Conservation (phyloP, 164 flowering plant genomes). For the Magnolia sinica region DNA sequence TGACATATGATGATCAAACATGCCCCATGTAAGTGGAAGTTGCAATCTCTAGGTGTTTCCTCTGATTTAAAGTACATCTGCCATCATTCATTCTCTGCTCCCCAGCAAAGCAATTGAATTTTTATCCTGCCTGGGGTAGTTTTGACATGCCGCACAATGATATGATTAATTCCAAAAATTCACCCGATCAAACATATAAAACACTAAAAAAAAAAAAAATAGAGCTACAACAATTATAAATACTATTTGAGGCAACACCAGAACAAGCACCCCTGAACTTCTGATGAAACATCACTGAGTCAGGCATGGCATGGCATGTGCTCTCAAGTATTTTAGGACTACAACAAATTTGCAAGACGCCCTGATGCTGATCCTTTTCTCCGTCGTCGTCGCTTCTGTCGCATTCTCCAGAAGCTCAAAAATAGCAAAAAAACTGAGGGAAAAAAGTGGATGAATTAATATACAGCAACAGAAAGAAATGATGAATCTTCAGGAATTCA, state of each 20-base stretch:
- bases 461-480: background rate
- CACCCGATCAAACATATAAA: background rate
- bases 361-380: conserved; percentile 67
- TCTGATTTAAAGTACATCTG: too few species aligned
- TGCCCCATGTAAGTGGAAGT: too few species aligned
- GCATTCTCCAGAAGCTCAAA: conserved; percentile 63
- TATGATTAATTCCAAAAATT: too few species aligned
- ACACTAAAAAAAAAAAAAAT: background rate
- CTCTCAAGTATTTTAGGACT: conserved; percentile 11
- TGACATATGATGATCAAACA: too few species aligned
- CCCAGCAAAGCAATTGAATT: too few species aligned
- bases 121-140: background rate
- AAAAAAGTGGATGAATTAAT: background rate
- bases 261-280: background rate
- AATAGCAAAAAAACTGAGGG: conserved; percentile 62
- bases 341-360: conserved; percentile 38
- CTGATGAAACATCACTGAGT: background rate
- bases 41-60: too few species aligned
- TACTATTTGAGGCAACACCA: background rate
- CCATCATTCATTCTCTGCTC: too few species aligned
- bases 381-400: conserved; percentile 73
- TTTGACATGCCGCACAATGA: background rate
- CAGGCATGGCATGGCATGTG: background rate
- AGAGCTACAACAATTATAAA: background rate
- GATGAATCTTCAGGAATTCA: background rate